Conservation (phyloP, 441 rosid genomes). For the Erodium chrysanthum region DNA sequence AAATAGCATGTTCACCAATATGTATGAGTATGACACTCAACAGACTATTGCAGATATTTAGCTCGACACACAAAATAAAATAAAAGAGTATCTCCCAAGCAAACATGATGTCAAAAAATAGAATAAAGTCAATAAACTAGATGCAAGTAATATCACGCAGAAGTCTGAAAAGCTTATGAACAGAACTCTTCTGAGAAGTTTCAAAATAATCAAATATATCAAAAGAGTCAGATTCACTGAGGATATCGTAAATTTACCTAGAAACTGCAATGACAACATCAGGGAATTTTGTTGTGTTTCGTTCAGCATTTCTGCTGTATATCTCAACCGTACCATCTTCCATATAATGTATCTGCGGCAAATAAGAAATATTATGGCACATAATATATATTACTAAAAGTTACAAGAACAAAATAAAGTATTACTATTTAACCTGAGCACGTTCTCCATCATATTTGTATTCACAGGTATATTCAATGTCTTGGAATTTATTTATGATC, state of each 20-base stretch:
- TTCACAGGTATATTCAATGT: slow-evolving; percentile 65
- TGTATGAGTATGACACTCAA: too few species aligned
- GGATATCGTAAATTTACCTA: slow-evolving; percentile 35
- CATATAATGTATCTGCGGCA: slow-evolving; percentile 65
- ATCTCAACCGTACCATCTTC: slow-evolving; percentile 84
- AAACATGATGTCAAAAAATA: too few species aligned
- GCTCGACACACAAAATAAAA: too few species aligned
- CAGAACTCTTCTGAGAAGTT: slow-evolving; percentile 1
- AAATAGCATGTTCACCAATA: too few species aligned
- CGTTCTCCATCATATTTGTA: slow-evolving; percentile 96
- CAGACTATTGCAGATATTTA: too few species aligned
- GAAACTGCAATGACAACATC: slow-evolving; percentile 66
- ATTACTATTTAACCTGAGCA: slow-evolving; percentile 56
- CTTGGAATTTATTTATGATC: slow-evolving; percentile 72
- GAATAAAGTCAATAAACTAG: too few species aligned
- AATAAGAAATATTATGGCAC: slow-evolving; percentile 13
- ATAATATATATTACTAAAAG: slow-evolving; percentile 6
- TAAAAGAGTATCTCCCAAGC: too few species aligned
- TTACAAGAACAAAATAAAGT: not conserved
- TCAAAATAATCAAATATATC: not conserved
- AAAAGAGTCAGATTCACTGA: slow-evolving; percentile 1
- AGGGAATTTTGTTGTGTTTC: slow-evolving; percentile 79
- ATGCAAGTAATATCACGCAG: too few species aligned
- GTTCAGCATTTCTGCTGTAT: slow-evolving; percentile 86
- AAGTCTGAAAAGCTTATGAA: not conserved